phyloP scores from a whole-genome alignment of 23 red algal species.

The Chondrus crispus region DNA sequence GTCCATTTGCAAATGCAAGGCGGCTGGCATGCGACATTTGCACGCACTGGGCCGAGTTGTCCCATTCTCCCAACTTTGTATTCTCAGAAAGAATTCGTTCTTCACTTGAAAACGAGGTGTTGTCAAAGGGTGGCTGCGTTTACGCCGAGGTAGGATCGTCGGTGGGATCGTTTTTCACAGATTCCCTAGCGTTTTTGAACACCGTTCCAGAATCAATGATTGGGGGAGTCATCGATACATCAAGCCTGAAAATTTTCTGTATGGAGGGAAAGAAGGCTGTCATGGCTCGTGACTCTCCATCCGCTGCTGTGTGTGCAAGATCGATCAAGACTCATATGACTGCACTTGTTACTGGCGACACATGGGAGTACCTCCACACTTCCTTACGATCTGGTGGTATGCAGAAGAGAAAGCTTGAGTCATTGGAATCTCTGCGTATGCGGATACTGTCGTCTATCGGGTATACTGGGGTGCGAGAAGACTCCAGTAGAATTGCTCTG shows the following conservation, averaged over 20 bases:
- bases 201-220: slow-evolving; percentile 26
- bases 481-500: slow-evolving; percentile 17
- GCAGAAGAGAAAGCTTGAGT: slow-evolving; percentile 42
- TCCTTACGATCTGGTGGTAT: neutral
- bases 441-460: slow-evolving; percentile 62
- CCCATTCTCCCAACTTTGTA: neutral
- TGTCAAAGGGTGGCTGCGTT: neutral
- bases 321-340: slow-evolving; percentile 20
- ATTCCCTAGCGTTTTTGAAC: slow-evolving; percentile 58
- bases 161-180: slow-evolving; percentile 57
- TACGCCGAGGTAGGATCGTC: slow-evolving; percentile 61
- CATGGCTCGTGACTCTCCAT: neutral
- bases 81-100: slow-evolving; percentile 19
- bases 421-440: slow-evolving; percentile 50
- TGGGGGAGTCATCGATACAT: slow-evolving; percentile 3
- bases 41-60: slow-evolving; percentile 13
- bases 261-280: slow-evolving; percentile 28
- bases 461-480: slow-evolving; percentile 21
- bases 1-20: slow-evolving; percentile 24
- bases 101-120: neutral
- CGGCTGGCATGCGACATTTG: slow-evolving; percentile 49
- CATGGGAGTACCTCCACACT: slow-evolving; percentile 14
- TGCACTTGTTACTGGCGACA: slow-evolving; percentile 27
- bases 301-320: slow-evolving; percentile 7
- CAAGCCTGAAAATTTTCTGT: slow-evolving; percentile 15